Conservation (phyloP, 305 asterid species). For the Salvia sclarea region DNA sequence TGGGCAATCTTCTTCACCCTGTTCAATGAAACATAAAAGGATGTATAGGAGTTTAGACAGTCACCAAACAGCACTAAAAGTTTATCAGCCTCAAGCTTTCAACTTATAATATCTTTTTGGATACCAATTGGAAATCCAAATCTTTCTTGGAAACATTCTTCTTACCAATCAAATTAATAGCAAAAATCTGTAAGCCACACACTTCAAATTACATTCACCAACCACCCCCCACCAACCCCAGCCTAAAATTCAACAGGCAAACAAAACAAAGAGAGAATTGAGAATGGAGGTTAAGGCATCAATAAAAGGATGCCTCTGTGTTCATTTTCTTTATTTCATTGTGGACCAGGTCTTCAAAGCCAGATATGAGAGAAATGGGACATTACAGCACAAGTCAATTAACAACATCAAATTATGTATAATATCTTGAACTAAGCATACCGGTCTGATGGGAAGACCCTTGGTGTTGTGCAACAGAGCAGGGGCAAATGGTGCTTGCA, state of each 20-base stretch:
- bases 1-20: constrained; percentile 98
- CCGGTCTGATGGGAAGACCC: constrained; percentile 93
- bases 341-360: background rate
- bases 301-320: background rate
- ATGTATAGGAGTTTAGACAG: background rate
- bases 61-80: background rate
- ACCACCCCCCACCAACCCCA: constrained; percentile 1
- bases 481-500: constrained; percentile 51
- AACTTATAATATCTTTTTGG: background rate
- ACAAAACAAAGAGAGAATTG: constrained; percentile 9
- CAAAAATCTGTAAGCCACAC: constrained; percentile 7
- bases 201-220: background rate
- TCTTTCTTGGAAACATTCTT: background rate
- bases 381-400: constrained; percentile 17
- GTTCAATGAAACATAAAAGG: constrained; percentile 31
- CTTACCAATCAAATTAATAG: background rate
- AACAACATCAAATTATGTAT: constrained; percentile 19
- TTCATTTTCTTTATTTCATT: constrained; percentile 6
- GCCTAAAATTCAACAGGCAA: background rate
- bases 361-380: constrained; percentile 11
- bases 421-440: constrained; percentile 39
- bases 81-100: constrained; percentile 4
- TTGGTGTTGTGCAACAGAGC: constrained; percentile 75
- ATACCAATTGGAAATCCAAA: constrained; percentile 10
- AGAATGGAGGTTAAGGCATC: constrained; percentile 7